Percentiles rank a stretch among this genome's conserved stretches.
These are phyloP conservation scores for Chlorella vulgaris DNA, from an alignment of 139 green algal species.

Conservation along the genomic window DNA sequence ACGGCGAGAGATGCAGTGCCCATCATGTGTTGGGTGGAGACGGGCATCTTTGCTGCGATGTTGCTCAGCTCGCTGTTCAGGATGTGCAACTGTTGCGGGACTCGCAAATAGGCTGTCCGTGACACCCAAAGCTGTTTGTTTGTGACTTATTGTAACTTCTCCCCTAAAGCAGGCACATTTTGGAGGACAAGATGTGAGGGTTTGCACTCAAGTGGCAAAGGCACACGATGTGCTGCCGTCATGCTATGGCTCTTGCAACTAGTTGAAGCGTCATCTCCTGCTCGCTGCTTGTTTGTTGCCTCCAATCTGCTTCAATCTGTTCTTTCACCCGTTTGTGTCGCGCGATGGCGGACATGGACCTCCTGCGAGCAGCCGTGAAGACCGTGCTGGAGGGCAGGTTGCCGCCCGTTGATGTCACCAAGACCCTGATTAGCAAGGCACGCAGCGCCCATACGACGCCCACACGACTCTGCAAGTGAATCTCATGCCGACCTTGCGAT, in stretches of 20 bases:
- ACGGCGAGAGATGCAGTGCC: not conserved
- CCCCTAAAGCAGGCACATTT: too few relatives aligned
- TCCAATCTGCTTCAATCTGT: too few relatives aligned
- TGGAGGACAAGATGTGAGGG: too few relatives aligned
- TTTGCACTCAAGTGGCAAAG: too few relatives aligned
- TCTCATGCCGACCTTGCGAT: not conserved
- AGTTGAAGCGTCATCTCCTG: too few relatives aligned
- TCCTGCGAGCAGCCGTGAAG: not conserved
- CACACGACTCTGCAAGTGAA: not conserved
- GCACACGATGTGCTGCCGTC: too few relatives aligned
- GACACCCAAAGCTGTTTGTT: too few relatives aligned
- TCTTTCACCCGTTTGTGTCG: too few relatives aligned
- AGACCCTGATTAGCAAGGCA: constrained; percentile 41
- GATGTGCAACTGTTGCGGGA: not conserved
- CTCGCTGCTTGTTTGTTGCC: too few relatives aligned
- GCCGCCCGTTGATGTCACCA: constrained; percentile 26
- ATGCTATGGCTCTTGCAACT: too few relatives aligned
- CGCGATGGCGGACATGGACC: not conserved
- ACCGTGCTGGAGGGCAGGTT: constrained; percentile 14
- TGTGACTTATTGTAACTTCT: too few relatives aligned
- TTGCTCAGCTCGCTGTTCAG: not conserved
- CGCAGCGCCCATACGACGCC: not conserved
- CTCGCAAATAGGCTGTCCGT: not conserved
- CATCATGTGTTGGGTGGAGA: constrained; percentile 3
- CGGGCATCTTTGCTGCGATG: constrained; percentile 12